phyloP scores from a whole-genome alignment of 805 yeast species.

The Yamadazyma sp. region DNA sequence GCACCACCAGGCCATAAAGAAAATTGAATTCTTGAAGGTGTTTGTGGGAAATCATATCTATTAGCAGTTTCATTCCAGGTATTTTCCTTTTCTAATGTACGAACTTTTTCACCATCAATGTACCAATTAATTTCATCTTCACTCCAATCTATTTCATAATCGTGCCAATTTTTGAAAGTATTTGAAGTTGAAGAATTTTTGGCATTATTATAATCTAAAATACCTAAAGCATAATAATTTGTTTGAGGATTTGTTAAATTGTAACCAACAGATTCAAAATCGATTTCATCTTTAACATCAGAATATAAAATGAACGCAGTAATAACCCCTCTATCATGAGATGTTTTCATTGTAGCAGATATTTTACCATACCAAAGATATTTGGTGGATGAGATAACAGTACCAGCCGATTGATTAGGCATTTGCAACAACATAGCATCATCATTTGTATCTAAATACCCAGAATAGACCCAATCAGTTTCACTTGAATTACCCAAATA shows the following conservation, averaged over 20 bases:
- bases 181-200: slow-evolving; percentile 38
- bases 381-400: slow-evolving; percentile 75
- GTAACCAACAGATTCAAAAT: slow-evolving; percentile 81
- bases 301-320: slow-evolving; percentile 80
- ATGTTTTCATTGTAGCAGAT: slow-evolving; percentile 64
- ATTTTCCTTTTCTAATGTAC: slow-evolving; percentile 59
- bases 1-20: slow-evolving; percentile 81
- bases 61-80: slow-evolving; percentile 64
- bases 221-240: slow-evolving; percentile 78
- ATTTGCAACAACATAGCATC: slow-evolving; percentile 63
- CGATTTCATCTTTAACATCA: slow-evolving; percentile 87
- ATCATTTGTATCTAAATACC: slow-evolving; percentile 48
- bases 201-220: slow-evolving; percentile 63
- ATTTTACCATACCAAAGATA: slow-evolving; percentile 89
- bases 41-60: slow-evolving; percentile 60
- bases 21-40: slow-evolving; percentile 69
- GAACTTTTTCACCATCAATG: slow-evolving; percentile 63
- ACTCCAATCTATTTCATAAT: slow-evolving; percentile 77
- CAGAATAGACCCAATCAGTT: slow-evolving; percentile 69
- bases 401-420: slow-evolving; percentile 73
- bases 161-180: slow-evolving; percentile 69
- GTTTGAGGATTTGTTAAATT: slow-evolving; percentile 66
- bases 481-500: slow-evolving; percentile 71
- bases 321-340: slow-evolving; percentile 77
- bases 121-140: slow-evolving; percentile 70